Evolutionary conservation across 805 yeast genomes (phyloP), one percentile per base, ranked within the genome.

Genomic region (Saccharomycopsis sp.): DNA sequence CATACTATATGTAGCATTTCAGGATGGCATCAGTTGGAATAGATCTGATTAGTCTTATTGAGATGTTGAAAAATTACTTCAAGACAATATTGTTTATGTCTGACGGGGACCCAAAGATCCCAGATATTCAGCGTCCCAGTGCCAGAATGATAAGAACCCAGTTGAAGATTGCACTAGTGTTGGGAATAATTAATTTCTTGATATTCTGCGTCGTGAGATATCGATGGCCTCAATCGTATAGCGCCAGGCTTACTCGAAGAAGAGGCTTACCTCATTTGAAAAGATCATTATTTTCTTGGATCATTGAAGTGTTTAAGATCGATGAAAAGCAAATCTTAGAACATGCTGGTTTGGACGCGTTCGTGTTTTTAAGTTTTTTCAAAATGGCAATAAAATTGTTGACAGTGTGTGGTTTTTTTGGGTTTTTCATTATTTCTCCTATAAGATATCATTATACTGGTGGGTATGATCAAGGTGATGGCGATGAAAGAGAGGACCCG

Each of bases 291-390:
- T 82, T 88, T 54, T 88, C 89, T 2, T 90, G 97, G 97, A 69
- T 89, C 6, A 74, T 79, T 0, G 74, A 78, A 0, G 64, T 90
- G 11, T 75, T 74, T 57, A 61, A 62, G 7, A 78, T 89, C 16
- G 68, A 72, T 21, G 97, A 90, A 54, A 70, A 74, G 13, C 88
- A 87, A 47, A 74, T 93, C 2, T 69, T 90, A 41, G 90, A 87
- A 50, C 82, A 81, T 56, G 96, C 97, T 2, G 98, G 98, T 0
- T 64, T 90, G 36, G 98, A 90, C 64, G 97, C 97, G 0, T 88
- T 75, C 63, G 97, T 93, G 39, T 90, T 85, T 57, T 64, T 90
- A 26, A 88, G 88, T 3, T 89, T 90, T 59, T 93, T 93, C 72
- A 81, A 85, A 50, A 85, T 88, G 85, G 75, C 93, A 50, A 85